Conservation (phyloP, 257 asterid genomes). For the Hygrophila difformis region DNA sequence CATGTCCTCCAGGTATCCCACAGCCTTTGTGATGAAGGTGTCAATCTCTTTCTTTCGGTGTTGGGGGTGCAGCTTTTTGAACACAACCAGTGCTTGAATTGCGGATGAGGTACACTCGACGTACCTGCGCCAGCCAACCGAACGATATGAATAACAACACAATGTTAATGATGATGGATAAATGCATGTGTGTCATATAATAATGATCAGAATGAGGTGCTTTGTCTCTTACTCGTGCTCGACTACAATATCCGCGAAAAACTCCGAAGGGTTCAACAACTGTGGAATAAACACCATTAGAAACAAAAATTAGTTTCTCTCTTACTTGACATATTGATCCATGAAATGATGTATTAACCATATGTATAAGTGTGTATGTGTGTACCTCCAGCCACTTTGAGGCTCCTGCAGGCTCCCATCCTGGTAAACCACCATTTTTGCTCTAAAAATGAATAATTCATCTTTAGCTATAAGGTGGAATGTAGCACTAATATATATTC, state of each 20-base stretch:
- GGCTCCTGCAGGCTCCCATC: conserved; percentile 66
- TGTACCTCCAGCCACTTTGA: conserved; percentile 72
- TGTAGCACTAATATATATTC: too few relatives aligned
- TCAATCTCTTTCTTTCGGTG: conserved; percentile 75
- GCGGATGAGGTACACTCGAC: conserved; percentile 98
- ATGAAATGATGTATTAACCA: too few relatives aligned
- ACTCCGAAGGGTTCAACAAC: conserved; percentile 66
- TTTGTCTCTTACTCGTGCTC: conserved; percentile 56
- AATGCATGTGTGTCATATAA: too few relatives aligned
- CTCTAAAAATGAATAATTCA: too few relatives aligned
- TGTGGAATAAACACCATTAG: too few relatives aligned
- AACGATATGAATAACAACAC: too few relatives aligned
- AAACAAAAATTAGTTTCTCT: too few relatives aligned
- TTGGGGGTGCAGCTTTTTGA: conserved; percentile 71
- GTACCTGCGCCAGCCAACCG: conserved; percentile 42
- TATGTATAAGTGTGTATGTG: background rate
- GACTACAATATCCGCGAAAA: conserved; percentile 69
- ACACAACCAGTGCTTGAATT: conserved; percentile 68
- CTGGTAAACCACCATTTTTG: conserved; percentile 50
- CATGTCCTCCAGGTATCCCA: conserved; percentile 53
- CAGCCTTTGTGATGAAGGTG: conserved; percentile 53
- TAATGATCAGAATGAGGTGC: background rate
- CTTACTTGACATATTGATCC: too few relatives aligned
- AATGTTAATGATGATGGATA: too few relatives aligned
- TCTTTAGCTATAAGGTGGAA: too few relatives aligned